Percentiles rank a stretch among this genome's conserved stretches.
These are phyloP conservation scores for Coniochaeta sp. DNA, from an alignment of 2,329 filamentous ascomycete species.

Conservation along the genomic window DNA sequence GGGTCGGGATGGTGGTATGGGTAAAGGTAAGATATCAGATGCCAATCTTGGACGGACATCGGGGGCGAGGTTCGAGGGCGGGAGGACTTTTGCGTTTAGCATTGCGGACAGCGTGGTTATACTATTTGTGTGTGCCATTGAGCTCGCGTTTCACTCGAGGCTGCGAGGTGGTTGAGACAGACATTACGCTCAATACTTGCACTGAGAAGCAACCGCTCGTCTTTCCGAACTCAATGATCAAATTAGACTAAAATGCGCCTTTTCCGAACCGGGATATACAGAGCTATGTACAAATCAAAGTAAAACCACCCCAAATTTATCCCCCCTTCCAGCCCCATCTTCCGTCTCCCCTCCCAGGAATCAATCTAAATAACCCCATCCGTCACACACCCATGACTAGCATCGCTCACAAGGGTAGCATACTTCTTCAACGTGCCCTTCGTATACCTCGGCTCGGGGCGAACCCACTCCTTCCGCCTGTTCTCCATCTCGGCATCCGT, in stretches of 20 bases:
- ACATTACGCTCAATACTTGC: no score
- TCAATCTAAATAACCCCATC: conserved; percentile 27
- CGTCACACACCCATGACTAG: conserved; percentile 53
- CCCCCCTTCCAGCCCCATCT: neutral
- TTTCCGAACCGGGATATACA: conserved; percentile 3
- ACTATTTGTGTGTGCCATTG: neutral
- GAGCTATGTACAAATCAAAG: conserved; percentile 3
- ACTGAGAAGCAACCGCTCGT: no score
- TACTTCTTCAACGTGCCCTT: conserved; percentile 68
- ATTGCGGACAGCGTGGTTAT: neutral
- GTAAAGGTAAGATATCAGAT: neutral
- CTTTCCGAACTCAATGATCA: neutral
- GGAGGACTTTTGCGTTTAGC: conserved; percentile 3
- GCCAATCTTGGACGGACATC: no score
- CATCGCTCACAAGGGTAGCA: conserved; percentile 50
- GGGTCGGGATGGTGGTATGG: neutral
- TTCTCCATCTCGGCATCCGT: conserved; percentile 55
- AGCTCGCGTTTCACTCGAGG: no score
- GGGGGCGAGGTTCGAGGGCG: neutral
- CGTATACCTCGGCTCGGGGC: conserved; percentile 49
- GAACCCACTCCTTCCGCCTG: conserved; percentile 54
- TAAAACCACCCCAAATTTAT: neutral
- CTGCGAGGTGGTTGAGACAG: no score
- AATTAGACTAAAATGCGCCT: conserved; percentile 2
- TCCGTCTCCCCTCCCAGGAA: conserved; percentile 10